Evolutionary conservation across 2,329 filamentous ascomycete species (phyloP), one percentile per base, ranked within the genome.

Genomic region (Claviceps monticola): DNA sequence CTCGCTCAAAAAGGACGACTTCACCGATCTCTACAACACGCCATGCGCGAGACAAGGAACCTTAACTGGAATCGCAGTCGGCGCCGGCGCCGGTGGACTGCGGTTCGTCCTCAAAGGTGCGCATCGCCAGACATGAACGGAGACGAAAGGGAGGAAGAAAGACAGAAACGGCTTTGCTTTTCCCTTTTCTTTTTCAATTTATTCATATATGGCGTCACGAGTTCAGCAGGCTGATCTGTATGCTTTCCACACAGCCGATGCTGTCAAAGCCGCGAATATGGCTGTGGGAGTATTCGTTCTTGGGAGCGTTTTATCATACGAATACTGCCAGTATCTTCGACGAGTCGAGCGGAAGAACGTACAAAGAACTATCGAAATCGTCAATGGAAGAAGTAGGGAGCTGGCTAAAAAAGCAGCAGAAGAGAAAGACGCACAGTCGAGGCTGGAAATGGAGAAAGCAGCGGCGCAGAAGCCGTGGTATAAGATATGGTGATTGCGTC

Each of bases 31-130:
- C 50, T 83, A 90, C 65, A 84, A 85, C 66, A 78, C 82, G 53
- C 91, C 91, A 0, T 97, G 93, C 66, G 85, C 88, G 19, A 76
- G 90, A 55, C 84, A 95, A 63, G 84, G 87, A 2, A 74, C 95
- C 50, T 71, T 97, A 59, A 82, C 86, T 1, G 93, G 89, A 23
- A 94, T 98, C 60, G 85, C 80, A 1, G 76, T 80, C 2, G 93
- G 88, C 3, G 86, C 88, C 56, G 84, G 78, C 4, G 68, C 88
- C 36, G 91, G 90, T 51, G 84, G 82, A 53, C 61, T 90, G 51
- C 79, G 84, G 56, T 85, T 83, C 60, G 73, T 96, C 21, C 69
- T 88, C 58, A 82, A 85, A 70, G 84, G 89, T 94, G 73, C 58
- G 47, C 6, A 26, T 37, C 9, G 23, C 14, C 4, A 21, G 29